A percentile compares a stretch with the other conserved stretches of the same genome.
phyloP scores from a whole-genome alignment of 257 asterid species.

The Leonotis leonurus region DNA sequence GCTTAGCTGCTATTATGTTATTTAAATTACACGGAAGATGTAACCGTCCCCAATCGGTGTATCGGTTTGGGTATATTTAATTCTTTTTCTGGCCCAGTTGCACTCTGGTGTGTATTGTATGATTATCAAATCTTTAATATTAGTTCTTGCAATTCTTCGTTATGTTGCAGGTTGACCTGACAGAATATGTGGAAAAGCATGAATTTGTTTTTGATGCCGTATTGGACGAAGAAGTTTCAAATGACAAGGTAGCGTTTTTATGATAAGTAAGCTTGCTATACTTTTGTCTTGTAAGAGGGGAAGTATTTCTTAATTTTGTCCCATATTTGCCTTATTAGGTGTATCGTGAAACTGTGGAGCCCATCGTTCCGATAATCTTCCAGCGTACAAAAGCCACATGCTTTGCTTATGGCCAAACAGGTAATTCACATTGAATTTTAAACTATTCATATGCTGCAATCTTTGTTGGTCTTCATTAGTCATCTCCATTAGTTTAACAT shows the following conservation, averaged over 20 bases:
- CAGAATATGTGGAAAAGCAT: constrained; percentile 90
- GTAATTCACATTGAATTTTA: constrained; percentile 30
- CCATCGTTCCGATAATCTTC: constrained; percentile 74
- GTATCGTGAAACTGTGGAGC: constrained; percentile 70
- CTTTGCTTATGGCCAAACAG: constrained; percentile 95
- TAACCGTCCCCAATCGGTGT: neutral
- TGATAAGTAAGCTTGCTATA: neutral
- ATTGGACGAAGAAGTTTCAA: constrained; percentile 91
- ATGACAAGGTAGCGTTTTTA: constrained; percentile 66
- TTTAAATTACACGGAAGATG: neutral
- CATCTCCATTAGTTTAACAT: neutral
- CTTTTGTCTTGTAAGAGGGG: constrained; percentile 4
- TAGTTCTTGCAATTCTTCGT: too few species aligned
- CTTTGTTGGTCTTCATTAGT: neutral
- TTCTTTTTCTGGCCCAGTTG: neutral
- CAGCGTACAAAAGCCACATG: constrained; percentile 90
- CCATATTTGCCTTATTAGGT: constrained; percentile 30
- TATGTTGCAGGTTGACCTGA: constrained; percentile 73
- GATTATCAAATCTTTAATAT: constrained; percentile 11
- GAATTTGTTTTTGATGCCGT: constrained; percentile 98
- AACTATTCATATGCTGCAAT: too few species aligned
- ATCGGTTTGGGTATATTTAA: neutral
- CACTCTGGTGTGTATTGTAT: neutral
- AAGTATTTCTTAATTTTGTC: constrained; percentile 4
- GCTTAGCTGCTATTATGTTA: neutral